A percentile compares a stretch with the other conserved stretches of the same genome.
Conservation (phyloP, 495 filamentous ascomycete genomes). For the Rhypophila decipiens region DNA sequence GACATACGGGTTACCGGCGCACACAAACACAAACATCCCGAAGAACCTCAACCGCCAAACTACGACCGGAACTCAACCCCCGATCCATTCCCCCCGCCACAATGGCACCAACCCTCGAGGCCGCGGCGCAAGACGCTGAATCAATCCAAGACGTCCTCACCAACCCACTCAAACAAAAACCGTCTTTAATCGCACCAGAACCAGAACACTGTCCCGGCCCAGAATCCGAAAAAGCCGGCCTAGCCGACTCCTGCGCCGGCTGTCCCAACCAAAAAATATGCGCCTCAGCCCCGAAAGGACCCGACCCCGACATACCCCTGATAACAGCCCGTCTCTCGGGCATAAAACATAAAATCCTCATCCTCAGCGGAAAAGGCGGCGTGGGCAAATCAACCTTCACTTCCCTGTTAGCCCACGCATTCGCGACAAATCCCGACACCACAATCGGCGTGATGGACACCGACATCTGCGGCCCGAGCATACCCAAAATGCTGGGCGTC, state of each 20-base stretch:
- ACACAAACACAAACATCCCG: no score
- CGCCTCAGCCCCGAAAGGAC: slow-evolving; percentile 88
- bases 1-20: background rate
- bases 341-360: slow-evolving; percentile 83
- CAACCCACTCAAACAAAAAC: slow-evolving; percentile 61
- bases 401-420: slow-evolving; percentile 76
- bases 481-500: slow-evolving; percentile 98
- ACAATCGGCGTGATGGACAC: slow-evolving; percentile 94
- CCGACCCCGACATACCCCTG: slow-evolving; percentile 85
- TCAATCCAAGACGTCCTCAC: slow-evolving; percentile 58
- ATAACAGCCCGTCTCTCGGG: slow-evolving; percentile 77
- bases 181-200: slow-evolving; percentile 84
- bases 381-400: slow-evolving; percentile 95
- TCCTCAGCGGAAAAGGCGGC: slow-evolving; percentile 91
- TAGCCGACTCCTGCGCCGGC: slow-evolving; percentile 80
- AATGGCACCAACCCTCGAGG: slow-evolving; percentile 59
- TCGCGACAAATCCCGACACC: slow-evolving; percentile 66
- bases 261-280: slow-evolving; percentile 97
- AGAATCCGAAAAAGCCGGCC: slow-evolving; percentile 77
- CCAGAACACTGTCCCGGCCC: slow-evolving; percentile 97
- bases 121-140: no score
- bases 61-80: no score
- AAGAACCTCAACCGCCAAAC: no score
- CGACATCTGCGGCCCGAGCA: slow-evolving; percentile 89
- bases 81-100: background rate